phyloP scores from a whole-genome alignment of 78 protist species.

The Cyanophora paradoxa region DNA sequence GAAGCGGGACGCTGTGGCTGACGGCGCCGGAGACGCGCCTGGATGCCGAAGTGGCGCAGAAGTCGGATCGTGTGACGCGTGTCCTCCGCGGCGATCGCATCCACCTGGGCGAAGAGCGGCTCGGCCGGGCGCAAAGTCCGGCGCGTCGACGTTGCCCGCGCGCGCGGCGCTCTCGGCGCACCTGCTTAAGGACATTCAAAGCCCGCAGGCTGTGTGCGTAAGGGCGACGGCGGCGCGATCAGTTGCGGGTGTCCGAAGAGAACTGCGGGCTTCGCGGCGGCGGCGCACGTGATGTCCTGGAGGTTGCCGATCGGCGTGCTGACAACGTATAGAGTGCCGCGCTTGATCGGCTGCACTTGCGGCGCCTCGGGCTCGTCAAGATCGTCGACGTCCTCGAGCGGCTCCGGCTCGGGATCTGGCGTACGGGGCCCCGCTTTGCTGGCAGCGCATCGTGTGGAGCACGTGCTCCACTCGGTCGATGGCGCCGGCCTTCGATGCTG shows the following conservation, averaged over 20 bases:
- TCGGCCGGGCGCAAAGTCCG: too few relatives aligned
- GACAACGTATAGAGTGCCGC: background rate
- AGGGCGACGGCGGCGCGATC: background rate
- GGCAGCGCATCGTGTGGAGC: too few relatives aligned
- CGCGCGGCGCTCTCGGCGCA: background rate
- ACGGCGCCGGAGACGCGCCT: too few relatives aligned
- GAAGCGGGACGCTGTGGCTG: too few relatives aligned
- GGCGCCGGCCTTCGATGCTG: too few relatives aligned
- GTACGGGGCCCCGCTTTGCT: too few relatives aligned
- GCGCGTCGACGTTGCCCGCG: background rate
- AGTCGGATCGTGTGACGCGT: background rate
- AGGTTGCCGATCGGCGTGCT: constrained; percentile 13
- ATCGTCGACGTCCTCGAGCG: too few relatives aligned
- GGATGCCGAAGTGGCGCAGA: background rate
- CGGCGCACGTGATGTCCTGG: background rate
- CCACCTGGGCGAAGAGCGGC: background rate
- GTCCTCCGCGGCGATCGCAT: constrained; percentile 8
- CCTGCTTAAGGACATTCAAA: background rate
- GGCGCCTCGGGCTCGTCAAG: too few relatives aligned
- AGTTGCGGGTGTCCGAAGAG: background rate
- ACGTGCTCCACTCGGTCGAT: too few relatives aligned
- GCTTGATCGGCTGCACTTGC: too few relatives aligned
- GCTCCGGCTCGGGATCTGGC: too few relatives aligned
- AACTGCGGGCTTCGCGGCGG: background rate
- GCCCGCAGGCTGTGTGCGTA: background rate